Conservation (phyloP, 2,329 filamentous ascomycete genomes). For the Stagonosporopsis vannaccii region DNA sequence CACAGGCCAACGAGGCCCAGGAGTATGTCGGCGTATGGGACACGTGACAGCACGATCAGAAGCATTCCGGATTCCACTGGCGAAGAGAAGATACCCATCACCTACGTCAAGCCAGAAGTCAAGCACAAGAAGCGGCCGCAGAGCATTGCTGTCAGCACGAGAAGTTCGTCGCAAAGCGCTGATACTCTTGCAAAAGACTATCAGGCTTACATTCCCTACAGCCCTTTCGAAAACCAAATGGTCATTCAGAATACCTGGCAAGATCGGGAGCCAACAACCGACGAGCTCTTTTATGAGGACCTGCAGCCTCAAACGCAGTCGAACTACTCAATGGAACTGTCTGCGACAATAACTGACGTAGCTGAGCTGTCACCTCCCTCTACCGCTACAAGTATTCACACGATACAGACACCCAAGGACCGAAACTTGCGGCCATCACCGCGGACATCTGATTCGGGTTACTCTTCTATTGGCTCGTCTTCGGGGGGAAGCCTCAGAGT, state of each 20-base stretch:
- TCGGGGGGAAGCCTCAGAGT: background rate
- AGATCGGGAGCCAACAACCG: constrained; percentile 10
- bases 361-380: constrained; percentile 15
- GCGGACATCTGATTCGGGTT: constrained; percentile 49
- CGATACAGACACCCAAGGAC: constrained; percentile 13
- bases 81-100: constrained; percentile 19
- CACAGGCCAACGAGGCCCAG: constrained; percentile 31
- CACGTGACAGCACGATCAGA: background rate
- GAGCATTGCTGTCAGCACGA: constrained; percentile 27
- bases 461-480: constrained; percentile 42
- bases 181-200: constrained; percentile 13
- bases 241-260: constrained; percentile 6
- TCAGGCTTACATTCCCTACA: constrained; percentile 19
- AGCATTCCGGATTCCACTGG: background rate
- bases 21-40: constrained; percentile 37
- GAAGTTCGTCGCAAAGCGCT: constrained; percentile 8
- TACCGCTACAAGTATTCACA: constrained; percentile 13
- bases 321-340: constrained; percentile 3
- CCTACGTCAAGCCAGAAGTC: constrained; percentile 11
- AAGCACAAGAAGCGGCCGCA: constrained; percentile 25
- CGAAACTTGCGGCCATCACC: constrained; percentile 30
- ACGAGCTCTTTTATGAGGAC: constrained; percentile 6
- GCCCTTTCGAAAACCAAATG: constrained; percentile 19
- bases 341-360: constrained; percentile 15
- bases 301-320: constrained; percentile 5